Evolutionary conservation across 1,284 basidiomycete species (phyloP), one percentile per base, ranked within the genome.

Genomic region (Irpex sp.): DNA sequence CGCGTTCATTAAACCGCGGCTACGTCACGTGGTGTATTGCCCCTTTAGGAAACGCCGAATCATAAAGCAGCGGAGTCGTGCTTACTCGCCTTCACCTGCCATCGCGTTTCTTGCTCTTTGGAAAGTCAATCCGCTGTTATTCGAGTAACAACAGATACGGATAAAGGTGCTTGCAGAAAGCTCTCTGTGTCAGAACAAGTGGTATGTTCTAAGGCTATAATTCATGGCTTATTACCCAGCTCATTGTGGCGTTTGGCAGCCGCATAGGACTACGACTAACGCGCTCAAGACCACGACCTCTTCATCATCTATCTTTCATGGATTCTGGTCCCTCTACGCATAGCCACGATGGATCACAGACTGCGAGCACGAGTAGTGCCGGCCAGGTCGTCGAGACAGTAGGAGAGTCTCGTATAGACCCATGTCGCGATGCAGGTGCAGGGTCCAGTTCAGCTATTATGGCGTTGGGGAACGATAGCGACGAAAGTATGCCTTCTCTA

Each of bases 401-500:
- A n/a, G 39, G 39, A 46, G 13, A 11, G 39, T 46, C 13, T 4
- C 39, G 39, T 46, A 13, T n/a, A 31, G 53, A 26, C 53, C 21
- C 53, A 31, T 55, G 33, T 36, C 21, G 9, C 17, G 15, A 9
- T 31, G 53, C 49, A 35, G 15, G 53, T 35, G 13, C 13, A 13
- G 26, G n/a, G 13, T 33, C 53, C 11, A 15, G 19, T 11, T 35
- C 53, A 53, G 11, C 50, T 15, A 35, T 15, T 7, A 51, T 9
- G 31, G 31, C 35, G 11, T 11, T 21, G 53, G 53, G 2, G 26
- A 17, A 55, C 17, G 53, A 55, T 13, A 35, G 31, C 13, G 59
- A 55, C 51, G 51, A 60, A 4, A 54, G 51, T 49, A 55, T 60
- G 51, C 59, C 51, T 9, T 5, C 50, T 13, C 51, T 60, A 31